Conservation (phyloP, 257 asterid species). For the Paraleonurus japonicus region DNA sequence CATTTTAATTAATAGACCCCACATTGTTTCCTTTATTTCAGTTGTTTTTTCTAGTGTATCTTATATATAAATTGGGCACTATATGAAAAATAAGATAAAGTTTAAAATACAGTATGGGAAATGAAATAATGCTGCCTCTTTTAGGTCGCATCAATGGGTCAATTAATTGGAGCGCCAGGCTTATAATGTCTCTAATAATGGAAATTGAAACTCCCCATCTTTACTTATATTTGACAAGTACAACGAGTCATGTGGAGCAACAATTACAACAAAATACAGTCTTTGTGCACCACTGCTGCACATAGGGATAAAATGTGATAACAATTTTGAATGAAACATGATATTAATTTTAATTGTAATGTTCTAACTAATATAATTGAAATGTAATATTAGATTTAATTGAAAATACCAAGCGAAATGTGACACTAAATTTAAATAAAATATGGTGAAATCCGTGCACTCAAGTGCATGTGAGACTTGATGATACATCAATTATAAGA, state of each 20-base stretch:
- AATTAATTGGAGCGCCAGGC: neutral
- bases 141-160: conserved; percentile 6
- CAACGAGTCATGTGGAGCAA: neutral
- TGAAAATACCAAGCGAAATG: too few species aligned
- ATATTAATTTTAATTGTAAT: too few species aligned
- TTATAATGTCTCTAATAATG: conserved; percentile 3
- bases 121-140: neutral
- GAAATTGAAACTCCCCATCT: neutral
- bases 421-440: too few species aligned
- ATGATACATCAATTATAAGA: too few species aligned
- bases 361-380: too few species aligned
- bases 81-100: neutral
- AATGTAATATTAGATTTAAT: too few species aligned
- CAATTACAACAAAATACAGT: too few species aligned
- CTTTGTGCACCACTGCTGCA: too few species aligned
- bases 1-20: conserved; percentile 16
- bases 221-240: conserved; percentile 8
- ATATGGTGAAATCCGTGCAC: too few species aligned
- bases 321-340: too few species aligned
- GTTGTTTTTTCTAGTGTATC: neutral
- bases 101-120: neutral
- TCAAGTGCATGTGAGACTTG: too few species aligned
- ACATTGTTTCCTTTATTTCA: neutral
- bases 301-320: too few species aligned
- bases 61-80: neutral